Evolutionary conservation across 2,329 filamentous ascomycete species (phyloP).

Genomic region (Fusarium solani-melongenae): DNA sequence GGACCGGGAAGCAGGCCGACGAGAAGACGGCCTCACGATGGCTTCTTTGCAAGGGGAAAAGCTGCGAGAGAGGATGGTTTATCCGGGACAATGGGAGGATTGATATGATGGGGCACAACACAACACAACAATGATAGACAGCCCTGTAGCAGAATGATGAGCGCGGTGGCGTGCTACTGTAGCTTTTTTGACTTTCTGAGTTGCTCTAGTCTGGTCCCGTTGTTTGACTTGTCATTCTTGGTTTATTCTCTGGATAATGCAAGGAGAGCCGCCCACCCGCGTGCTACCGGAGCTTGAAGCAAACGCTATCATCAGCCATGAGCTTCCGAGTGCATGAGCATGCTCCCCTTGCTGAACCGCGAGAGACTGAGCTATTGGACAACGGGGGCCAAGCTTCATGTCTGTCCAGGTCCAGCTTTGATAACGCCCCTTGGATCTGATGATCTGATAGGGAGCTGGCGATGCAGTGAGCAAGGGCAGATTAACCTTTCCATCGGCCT

Average conservation of each 20-base stretch:
- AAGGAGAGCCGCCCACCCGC: conserved; percentile 20
- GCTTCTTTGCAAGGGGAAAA: conserved; percentile 14
- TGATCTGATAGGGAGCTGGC: neutral
- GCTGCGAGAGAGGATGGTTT: neutral
- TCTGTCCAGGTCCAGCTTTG: neutral
- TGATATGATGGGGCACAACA: conserved; percentile 7
- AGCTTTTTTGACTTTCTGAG: conserved; percentile 16
- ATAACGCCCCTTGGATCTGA: neutral
- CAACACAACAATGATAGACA: neutral
- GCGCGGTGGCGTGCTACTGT: conserved; percentile 30
- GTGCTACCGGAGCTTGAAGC: conserved; percentile 1
- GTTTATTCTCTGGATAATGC: conserved; percentile 33
- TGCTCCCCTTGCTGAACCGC: neutral
- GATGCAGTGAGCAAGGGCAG: neutral
- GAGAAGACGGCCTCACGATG: conserved; percentile 21
- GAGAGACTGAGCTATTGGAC: neutral
- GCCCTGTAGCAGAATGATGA: conserved; percentile 19
- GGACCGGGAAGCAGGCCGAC: conserved; percentile 8
- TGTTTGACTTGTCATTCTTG: neutral
- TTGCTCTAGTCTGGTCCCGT: conserved; percentile 22
- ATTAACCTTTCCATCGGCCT: conserved; percentile 14
- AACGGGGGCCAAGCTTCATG: neutral
- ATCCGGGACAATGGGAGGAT: neutral
- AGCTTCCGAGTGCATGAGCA: neutral
- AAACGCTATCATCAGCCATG: neutral